Conservation (phyloP, 108 stramenopile genomes). For the Cyclotella cryptica region DNA sequence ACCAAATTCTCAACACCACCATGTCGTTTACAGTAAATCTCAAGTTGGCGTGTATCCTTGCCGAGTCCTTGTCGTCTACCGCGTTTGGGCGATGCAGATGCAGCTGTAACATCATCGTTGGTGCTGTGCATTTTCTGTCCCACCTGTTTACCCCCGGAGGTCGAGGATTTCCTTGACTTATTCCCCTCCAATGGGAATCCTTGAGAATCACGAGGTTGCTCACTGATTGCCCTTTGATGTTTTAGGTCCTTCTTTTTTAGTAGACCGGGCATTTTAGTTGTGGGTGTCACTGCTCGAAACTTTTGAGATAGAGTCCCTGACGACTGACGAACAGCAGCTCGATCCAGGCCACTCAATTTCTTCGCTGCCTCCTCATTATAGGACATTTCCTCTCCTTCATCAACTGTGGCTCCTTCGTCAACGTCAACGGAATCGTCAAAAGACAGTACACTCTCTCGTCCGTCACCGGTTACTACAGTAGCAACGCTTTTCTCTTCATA, state of each 20-base stretch:
- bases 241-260: constrained; percentile 12
- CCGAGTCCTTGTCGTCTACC: background rate
- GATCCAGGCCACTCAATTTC: too few relatives aligned
- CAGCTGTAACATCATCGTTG: background rate
- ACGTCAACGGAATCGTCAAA: background rate
- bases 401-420: background rate
- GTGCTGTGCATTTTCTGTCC: background rate
- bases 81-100: background rate
- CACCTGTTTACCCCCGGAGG: background rate
- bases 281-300: background rate
- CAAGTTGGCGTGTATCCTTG: constrained; percentile 22
- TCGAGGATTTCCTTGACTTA: background rate
- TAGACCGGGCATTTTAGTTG: background rate
- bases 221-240: background rate
- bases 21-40: constrained; percentile 33
- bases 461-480: background rate
- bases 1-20: constrained; percentile 27
- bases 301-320: background rate
- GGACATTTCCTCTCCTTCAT: constrained; percentile 9
- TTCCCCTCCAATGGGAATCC: background rate
- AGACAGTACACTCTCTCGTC: background rate
- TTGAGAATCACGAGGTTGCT: constrained; percentile 8
- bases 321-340: background rate
- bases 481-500: background rate
- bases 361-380: background rate